Base-by-base conservation (phyloP, 805 yeast genomes). In the Torulaspora gathmanii region DNA sequence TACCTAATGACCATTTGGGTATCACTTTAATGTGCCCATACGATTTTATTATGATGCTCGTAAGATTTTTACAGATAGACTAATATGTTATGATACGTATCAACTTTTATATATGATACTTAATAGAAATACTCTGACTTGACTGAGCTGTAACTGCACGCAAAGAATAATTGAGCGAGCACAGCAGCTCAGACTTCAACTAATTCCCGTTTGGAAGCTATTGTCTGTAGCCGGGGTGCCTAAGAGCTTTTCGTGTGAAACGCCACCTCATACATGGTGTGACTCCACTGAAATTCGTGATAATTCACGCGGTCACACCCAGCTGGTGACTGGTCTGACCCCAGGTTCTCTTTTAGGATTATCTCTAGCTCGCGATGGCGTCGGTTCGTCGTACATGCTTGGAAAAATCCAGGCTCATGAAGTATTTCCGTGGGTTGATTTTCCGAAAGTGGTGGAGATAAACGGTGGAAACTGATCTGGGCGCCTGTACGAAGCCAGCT, bases 1-100 rank as follows among this genome's bases (percentile, higher is more conserved):
- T 15, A 38, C 15, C 26, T 41, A 41, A 41, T 35, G 44, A 41
- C 44, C 39, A 13, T 40, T 27, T 31, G 2, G 25, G 25, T 22
- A 10, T 22, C 25, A 22, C 25, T 29, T 29, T 20, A 8, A 38
- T 29, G 28, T 38, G 29, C 28, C 41, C 19, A 28, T 29, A 11
- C 30, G 19, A 31, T 12, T 28, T 38, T 37, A 29, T 36, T 31
- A 38, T 31, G 41, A 39, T 39, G 37, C 37, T 31, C 23, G 25
- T 20, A 36, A 39, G 23, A 12, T 25, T 30, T 30, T 39, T 33
- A 25, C 33, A 33, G 42, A 39, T 31, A 39, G 36, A 39, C 37
- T 38, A 22, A 39, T 31, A 29, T 31, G 23, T 29, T 12, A 38
- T 39, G 33, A 39, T 39, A 39, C 25, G 36, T 31, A 31, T 31